Evolutionary conservation across 129 eudicot genomes (phyloP), one percentile per base, ranked within the genome.

Genomic region (Centrapalus pauciflorus): DNA sequence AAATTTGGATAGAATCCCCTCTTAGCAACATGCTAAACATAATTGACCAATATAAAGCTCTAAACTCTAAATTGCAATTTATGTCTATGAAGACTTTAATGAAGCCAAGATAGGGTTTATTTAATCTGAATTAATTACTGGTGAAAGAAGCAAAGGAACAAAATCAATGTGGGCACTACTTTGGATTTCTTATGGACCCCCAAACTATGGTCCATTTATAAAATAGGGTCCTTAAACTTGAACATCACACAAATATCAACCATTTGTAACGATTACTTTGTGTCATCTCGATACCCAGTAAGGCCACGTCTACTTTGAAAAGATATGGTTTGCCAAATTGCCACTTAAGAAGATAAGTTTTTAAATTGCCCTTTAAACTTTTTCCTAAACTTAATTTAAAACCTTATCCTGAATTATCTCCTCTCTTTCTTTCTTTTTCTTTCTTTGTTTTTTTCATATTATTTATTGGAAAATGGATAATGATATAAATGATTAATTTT

Each of bases 291-390:
- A 57, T 56, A 24, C 61, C 73, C 70, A 38, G 14, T 16, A 28
- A 30, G 28, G 52, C 50, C 67, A 55, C 65, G 67, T 29, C 40
- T 46, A 23, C 67, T 55, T 55, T 74, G 27, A 16, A 5, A 55
- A 55, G 72, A 74, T 74, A 74, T 74, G 67, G 60, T 30, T 65
- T 74, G 32, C 67, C 73, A 32, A 55, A 46, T 74, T 26, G 29
- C 69, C 79, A 34, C 79, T 66, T 57, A 45, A 45, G 32, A 43
- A 55, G 68, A 75, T 75, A 66, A 75, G 23, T 38, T 66, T 66
- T 16, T 75, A 32, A 66, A 75, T 49, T 45, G n/a, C 32, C 61
- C 32, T 46, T 59, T 14, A 21, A 57, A 7, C 50, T 66, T 75
- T 66, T 66, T 25, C 29, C 29, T 4, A 56, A 66, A 66, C 67